Evolutionary conservation across 2,329 filamentous ascomycete species (phyloP).

Genomic region (Albifimbria verrucaria): DNA sequence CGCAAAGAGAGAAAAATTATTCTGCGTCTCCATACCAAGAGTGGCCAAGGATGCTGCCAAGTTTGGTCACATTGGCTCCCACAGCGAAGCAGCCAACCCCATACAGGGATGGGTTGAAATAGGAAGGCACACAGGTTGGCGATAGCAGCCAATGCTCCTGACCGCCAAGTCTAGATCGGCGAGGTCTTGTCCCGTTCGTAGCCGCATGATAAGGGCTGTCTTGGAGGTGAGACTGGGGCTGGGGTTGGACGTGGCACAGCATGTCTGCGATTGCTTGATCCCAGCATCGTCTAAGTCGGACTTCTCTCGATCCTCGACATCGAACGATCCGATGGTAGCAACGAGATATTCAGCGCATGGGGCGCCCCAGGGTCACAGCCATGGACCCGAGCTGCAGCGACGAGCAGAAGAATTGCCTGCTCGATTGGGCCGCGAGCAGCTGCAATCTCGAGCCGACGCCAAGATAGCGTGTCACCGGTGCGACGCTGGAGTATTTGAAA

Average conservation of each 20-base stretch:
- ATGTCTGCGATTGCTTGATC: no score
- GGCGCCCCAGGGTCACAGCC: no score
- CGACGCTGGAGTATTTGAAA: neutral
- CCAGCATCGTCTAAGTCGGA: no score
- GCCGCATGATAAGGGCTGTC: neutral
- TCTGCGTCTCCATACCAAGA: neutral
- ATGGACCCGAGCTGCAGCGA: no score
- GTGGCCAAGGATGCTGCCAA: neutral
- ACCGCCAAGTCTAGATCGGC: neutral
- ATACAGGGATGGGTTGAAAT: neutral
- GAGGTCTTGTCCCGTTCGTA: neutral
- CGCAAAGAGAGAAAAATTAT: no score
- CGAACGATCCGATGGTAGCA: no score
- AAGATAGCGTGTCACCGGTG: neutral
- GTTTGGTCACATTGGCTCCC: neutral
- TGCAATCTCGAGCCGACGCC: neutral
- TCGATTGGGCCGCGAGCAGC: no score
- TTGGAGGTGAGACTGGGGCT: neutral
- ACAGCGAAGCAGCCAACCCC: neutral
- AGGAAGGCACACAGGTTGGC: neutral
- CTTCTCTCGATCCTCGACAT: no score
- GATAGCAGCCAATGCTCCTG: neutral
- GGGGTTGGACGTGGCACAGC: neutral
- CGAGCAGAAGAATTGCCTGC: no score
- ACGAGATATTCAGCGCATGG: no score